These are phyloP conservation scores for Metschnikowia henanensis DNA, from an alignment of 805 yeast genomes.

Conservation along the genomic window DNA sequence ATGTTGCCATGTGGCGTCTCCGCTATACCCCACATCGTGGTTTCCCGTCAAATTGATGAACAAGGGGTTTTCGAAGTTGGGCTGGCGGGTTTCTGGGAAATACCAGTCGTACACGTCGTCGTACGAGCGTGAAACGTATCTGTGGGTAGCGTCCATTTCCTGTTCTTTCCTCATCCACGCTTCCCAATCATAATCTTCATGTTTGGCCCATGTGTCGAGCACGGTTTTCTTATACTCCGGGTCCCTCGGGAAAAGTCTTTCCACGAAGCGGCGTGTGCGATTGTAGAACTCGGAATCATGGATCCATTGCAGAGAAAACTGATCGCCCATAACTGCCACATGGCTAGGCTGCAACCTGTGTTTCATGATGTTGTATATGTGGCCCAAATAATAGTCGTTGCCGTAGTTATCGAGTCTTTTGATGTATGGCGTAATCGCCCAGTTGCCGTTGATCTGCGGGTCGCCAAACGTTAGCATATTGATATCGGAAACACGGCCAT, in stretches of 20 bases:
- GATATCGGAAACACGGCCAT: slow-evolving; percentile 44
- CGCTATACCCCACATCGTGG: slow-evolving; percentile 94
- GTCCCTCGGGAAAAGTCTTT: slow-evolving; percentile 66
- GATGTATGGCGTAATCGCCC: slow-evolving; percentile 67
- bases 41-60: slow-evolving; percentile 89
- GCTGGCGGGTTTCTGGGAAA: slow-evolving; percentile 24
- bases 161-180: slow-evolving; percentile 43
- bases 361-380: slow-evolving; percentile 69
- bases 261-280: slow-evolving; percentile 72
- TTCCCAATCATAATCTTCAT: slow-evolving; percentile 59
- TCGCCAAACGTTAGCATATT: slow-evolving; percentile 87
- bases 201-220: slow-evolving; percentile 46
- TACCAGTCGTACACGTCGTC: slow-evolving; percentile 70
- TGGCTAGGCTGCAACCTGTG: slow-evolving; percentile 67
- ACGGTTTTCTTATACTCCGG: slow-evolving; percentile 48
- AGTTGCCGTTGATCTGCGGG: slow-evolving; percentile 93
- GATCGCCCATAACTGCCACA: slow-evolving; percentile 90
- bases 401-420: slow-evolving; percentile 83
- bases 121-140: slow-evolving; percentile 42
- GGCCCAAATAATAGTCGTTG: slow-evolving; percentile 87
- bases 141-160: slow-evolving; percentile 31
- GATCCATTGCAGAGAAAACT: slow-evolving; percentile 95
- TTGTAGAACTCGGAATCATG: slow-evolving; percentile 80
- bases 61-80: slow-evolving; percentile 55
- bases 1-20: slow-evolving; percentile 92